Conservation (phyloP, 345 rosid genomes). For the Populus tremula region DNA sequence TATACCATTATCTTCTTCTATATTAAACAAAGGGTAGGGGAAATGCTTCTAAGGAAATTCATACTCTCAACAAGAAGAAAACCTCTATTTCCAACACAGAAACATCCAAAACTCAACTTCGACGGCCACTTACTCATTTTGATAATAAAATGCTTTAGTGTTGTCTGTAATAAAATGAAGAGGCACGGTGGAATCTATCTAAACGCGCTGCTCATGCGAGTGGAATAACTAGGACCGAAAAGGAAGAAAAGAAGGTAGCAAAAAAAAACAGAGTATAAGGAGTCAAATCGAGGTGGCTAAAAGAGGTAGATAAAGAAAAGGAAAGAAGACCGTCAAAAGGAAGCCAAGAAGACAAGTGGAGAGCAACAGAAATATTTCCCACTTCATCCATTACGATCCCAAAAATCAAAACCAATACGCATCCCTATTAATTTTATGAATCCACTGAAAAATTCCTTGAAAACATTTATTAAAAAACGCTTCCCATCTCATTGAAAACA, state of each 20-base stretch:
- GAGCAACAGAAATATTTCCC: background rate
- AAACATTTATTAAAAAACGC: background rate
- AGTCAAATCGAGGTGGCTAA: conserved; percentile 1
- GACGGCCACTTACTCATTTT: background rate
- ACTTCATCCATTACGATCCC: background rate
- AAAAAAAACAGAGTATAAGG: background rate
- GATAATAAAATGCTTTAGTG: background rate
- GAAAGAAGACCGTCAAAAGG: background rate
- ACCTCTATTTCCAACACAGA: background rate
- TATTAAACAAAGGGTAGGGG: background rate
- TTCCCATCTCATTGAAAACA: conserved; percentile 17
- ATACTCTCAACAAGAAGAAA: background rate
- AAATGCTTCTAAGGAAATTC: background rate
- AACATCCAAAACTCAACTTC: background rate
- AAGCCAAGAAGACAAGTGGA: conserved; percentile 10
- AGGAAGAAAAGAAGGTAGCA: background rate
- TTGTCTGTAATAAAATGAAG: background rate
- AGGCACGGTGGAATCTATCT: background rate
- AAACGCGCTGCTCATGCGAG: background rate
- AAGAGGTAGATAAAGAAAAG: background rate
- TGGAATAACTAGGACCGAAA: background rate
- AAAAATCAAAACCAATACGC: background rate
- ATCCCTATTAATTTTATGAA: background rate
- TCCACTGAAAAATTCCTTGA: background rate
- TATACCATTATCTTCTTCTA: background rate